Percentiles rank a stretch among this genome's conserved stretches.
Conservation (phyloP, 2,329 filamentous ascomycete species). For the Zymoseptoria ardabiliae region DNA sequence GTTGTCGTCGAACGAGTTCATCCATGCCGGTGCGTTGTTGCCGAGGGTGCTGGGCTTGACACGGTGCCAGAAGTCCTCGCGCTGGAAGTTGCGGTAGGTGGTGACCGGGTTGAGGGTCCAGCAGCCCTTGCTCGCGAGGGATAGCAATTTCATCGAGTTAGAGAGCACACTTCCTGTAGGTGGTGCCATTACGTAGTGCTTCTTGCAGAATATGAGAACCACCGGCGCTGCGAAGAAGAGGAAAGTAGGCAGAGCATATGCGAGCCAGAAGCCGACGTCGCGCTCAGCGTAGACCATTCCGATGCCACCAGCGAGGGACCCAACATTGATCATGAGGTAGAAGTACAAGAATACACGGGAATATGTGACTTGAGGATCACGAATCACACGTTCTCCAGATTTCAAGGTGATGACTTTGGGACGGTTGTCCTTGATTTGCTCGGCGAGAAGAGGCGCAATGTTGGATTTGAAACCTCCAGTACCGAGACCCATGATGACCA, state of each 20-base stretch:
- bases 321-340: constrained; percentile 66
- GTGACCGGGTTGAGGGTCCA: constrained; percentile 55
- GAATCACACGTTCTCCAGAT: constrained; percentile 40
- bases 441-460: constrained; percentile 48
- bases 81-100: constrained; percentile 52
- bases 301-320: constrained; percentile 54
- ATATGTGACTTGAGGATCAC: constrained; percentile 41
- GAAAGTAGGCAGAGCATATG: constrained; percentile 54
- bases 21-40: constrained; percentile 57
- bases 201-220: constrained; percentile 40
- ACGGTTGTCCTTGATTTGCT: constrained; percentile 38
- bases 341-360: constrained; percentile 53
- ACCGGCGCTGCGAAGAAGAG: constrained; percentile 58
- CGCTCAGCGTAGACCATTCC: constrained; percentile 62
- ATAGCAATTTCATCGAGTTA: constrained; percentile 57
- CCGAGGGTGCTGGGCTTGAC: constrained; percentile 60
- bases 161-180: constrained; percentile 62
- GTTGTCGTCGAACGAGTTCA: constrained; percentile 68
- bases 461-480: constrained; percentile 79
- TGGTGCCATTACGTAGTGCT: constrained; percentile 51
- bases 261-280: constrained; percentile 59
- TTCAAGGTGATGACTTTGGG: constrained; percentile 34
- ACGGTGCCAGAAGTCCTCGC: constrained; percentile 53
- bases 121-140: constrained; percentile 49
- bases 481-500: constrained; percentile 63